Evolutionary conservation across 495 filamentous ascomycete species (phyloP), one percentile per base, ranked within the genome.

Genomic region (Glutinoglossum americanum): DNA sequence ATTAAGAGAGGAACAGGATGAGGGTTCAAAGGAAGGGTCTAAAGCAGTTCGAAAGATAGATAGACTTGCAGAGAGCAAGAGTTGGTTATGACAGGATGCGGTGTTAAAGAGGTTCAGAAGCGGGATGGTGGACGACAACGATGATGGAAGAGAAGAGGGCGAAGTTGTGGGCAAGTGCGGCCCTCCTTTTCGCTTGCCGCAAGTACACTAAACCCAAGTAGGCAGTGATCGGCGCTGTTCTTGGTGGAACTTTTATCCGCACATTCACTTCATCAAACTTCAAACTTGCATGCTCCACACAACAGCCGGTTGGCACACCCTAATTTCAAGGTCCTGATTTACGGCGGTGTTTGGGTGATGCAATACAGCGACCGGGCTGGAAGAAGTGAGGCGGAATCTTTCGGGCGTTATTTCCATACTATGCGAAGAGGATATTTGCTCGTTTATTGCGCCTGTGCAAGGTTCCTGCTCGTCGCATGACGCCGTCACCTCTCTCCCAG

Each of bases 121-220:
- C 49, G 49, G 49, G 49, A 53, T 53, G 49, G 5, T 25, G 28
- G 49, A 15, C 23, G 4, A 53, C 26, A 17, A 53, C 23, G 49
- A 53, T 53, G 49, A 28, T 28, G 23, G 47, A 51, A 48, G 44
- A 51, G 49, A 30, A 53, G 49, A 53, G 49, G 49, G 49, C 49
- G 49, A 32, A 53, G 49, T 53, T 53, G 49, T 53, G 49, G 49
- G 49, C 49, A 53, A 53, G 49, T 53, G 19, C 49, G 49, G 23
- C 49, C 49, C 49, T 53, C 49, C 49, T 53, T 53, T 53, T 53
- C 49, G 49, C 49, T 53, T 53, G 41, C 41, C 41, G 41, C 41
- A 3, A 45, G 26, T 53, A 6, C 21, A 19, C 49, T 53, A 27
- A 19, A 53, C 49, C 23, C 23, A 27, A 30, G 15, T 8, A 1